A percentile compares a stretch with the other conserved stretches of the same genome.
These are phyloP conservation scores for Diaporthe caulivora DNA, from an alignment of 2,329 filamentous ascomycete genomes.

Conservation along the genomic window DNA sequence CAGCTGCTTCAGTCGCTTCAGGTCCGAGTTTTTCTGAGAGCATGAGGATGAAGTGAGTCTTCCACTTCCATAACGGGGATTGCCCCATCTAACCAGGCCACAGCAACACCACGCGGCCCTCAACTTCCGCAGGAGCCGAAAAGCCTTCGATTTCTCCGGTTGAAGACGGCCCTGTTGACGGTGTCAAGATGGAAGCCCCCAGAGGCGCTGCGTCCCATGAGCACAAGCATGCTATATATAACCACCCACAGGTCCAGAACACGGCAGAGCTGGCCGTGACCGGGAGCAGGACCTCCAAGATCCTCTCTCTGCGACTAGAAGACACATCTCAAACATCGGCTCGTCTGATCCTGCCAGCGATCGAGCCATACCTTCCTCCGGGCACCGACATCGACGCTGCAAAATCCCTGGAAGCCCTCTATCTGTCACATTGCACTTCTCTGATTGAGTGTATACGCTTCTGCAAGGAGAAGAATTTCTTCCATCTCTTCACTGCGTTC, in stretches of 20 bases:
- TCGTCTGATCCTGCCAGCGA: conserved; percentile 84
- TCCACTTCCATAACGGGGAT: neutral
- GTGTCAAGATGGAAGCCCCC: neutral
- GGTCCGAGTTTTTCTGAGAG: conserved; percentile 35
- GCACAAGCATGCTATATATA: conserved; percentile 67
- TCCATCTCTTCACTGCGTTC: conserved; percentile 94
- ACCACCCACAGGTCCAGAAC: conserved; percentile 66
- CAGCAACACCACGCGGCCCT: conserved; percentile 46
- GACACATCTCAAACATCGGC: conserved; percentile 73
- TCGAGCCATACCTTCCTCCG: conserved; percentile 82
- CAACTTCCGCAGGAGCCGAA: conserved; percentile 34
- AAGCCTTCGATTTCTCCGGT: conserved; percentile 26
- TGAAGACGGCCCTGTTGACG: neutral
- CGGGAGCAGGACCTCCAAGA: conserved; percentile 68
- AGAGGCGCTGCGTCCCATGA: conserved; percentile 46
- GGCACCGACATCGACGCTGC: conserved; percentile 90
- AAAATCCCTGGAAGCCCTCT: conserved; percentile 86
- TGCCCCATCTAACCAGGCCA: conserved; percentile 43
- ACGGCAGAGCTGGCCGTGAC: conserved; percentile 71
- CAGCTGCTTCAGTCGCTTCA: conserved; percentile 50
- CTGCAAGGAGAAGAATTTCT: conserved; percentile 97
- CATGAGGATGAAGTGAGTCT: conserved; percentile 61
- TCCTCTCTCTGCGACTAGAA: conserved; percentile 72
- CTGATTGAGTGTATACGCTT: conserved; percentile 95
- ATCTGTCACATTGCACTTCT: conserved; percentile 94